phyloP scores from a whole-genome alignment of 1,284 basidiomycete genomes.

The Peniophora sp. region DNA sequence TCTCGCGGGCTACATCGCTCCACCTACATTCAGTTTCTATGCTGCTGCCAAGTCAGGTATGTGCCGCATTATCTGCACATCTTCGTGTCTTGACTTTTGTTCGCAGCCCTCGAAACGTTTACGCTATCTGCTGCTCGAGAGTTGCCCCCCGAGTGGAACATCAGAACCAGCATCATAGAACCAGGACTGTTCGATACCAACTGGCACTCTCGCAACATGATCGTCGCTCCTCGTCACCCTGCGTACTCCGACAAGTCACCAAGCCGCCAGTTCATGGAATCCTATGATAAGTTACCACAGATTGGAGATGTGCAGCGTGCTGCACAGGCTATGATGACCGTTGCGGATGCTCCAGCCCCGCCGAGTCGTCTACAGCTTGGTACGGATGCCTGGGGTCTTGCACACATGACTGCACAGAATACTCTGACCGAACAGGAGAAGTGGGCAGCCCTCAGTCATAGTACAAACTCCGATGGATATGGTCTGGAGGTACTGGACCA shows the following conservation, averaged over 20 bases:
- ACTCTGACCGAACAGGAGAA: constrained; percentile 20
- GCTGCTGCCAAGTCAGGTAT: constrained; percentile 27
- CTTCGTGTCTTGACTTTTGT: not conserved
- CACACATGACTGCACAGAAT: constrained; percentile 18
- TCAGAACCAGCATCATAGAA: constrained; percentile 26
- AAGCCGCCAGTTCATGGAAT: constrained; percentile 3
- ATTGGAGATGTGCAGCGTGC: constrained; percentile 14
- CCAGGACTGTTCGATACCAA: constrained; percentile 26
- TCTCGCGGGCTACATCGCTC: constrained; percentile 22
- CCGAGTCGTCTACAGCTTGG: constrained; percentile 27
- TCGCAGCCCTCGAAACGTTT: constrained; percentile 26
- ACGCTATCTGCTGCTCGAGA: constrained; percentile 20
- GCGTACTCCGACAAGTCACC: constrained; percentile 13
- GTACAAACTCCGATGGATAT: constrained; percentile 22
- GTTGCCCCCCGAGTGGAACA: constrained; percentile 22
- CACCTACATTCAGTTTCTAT: constrained; percentile 23
- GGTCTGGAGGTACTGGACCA: constrained; percentile 2
- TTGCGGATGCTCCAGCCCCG: constrained; percentile 10
- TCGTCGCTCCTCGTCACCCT: constrained; percentile 8
- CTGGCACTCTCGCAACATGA: constrained; percentile 14
- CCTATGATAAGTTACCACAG: not conserved
- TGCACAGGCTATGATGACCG: constrained; percentile 12
- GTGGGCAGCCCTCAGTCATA: constrained; percentile 19
- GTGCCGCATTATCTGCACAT: too few relatives aligned
- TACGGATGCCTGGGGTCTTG: constrained; percentile 20